Percentiles rank a stretch among this genome's conserved stretches.
Evolutionary conservation across 1,284 basidiomycete species (phyloP).

Genomic region (Ganoderma boninense): DNA sequence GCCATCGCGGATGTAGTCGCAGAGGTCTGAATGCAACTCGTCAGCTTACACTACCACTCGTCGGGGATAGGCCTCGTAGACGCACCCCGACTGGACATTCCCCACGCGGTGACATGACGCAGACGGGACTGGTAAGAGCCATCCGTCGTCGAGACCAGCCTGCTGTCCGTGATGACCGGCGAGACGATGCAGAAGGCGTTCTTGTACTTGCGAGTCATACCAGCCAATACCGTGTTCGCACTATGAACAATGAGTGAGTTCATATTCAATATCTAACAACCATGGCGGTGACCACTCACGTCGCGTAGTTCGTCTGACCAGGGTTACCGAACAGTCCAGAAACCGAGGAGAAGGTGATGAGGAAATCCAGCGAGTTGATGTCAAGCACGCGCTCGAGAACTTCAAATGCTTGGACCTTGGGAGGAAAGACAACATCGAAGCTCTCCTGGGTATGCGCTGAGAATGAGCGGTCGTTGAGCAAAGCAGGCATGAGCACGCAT

Average conservation of each 20-base stretch:
- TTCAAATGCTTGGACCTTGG: slow-evolving; percentile 45
- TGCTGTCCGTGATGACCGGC: slow-evolving; percentile 45
- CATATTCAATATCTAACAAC: background rate
- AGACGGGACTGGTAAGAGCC: slow-evolving; percentile 32
- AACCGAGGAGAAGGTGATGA: slow-evolving; percentile 48
- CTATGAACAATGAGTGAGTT: slow-evolving; percentile 32
- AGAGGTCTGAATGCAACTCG: slow-evolving; percentile 42
- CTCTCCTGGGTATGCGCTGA: slow-evolving; percentile 39
- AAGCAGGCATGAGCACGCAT: slow-evolving; percentile 46
- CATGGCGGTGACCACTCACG: slow-evolving; percentile 34
- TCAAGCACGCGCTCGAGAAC: slow-evolving; percentile 34
- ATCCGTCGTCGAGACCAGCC: slow-evolving; percentile 21
- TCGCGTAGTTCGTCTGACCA: slow-evolving; percentile 51
- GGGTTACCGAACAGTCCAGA: slow-evolving; percentile 46
- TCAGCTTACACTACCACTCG: slow-evolving; percentile 27
- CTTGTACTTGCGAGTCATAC: slow-evolving; percentile 34
- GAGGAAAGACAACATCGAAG: slow-evolving; percentile 39
- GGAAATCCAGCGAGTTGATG: slow-evolving; percentile 45
- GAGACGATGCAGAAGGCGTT: slow-evolving; percentile 49
- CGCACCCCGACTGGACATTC: slow-evolving; percentile 42
- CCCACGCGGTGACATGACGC: slow-evolving; percentile 38
- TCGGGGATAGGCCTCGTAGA: background rate
- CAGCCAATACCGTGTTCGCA: slow-evolving; percentile 48
- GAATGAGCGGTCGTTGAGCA: slow-evolving; percentile 45
- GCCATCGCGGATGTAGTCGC: slow-evolving; percentile 42